A percentile compares a stretch with the other conserved stretches of the same genome.
phyloP scores from a whole-genome alignment of 2,329 filamentous ascomycete species.

The Aspergillus sp. region DNA sequence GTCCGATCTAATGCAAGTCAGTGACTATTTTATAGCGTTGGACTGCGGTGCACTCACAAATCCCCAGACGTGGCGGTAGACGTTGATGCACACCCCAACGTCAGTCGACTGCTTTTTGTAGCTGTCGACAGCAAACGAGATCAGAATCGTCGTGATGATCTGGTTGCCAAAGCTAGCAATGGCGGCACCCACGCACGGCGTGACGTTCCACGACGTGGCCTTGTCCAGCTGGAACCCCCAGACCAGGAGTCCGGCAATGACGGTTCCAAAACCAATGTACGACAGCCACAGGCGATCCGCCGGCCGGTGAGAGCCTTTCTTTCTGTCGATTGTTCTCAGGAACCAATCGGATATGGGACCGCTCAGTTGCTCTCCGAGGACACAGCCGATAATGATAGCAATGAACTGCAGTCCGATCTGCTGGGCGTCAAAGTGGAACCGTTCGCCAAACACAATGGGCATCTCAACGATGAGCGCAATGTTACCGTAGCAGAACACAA shows the following conservation, averaged over 20 bases:
- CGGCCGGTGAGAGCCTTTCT: conserved; percentile 32
- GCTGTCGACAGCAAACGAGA: conserved; percentile 61
- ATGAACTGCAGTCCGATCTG: conserved; percentile 59
- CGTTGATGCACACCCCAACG: conserved; percentile 58
- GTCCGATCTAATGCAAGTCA: conserved; percentile 16
- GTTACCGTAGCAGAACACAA: conserved; percentile 55
- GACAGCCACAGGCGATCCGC: conserved; percentile 58
- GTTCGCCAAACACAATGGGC: conserved; percentile 54
- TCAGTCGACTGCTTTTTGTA: conserved; percentile 52
- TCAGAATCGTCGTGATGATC: conserved; percentile 58
- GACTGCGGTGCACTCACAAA: conserved; percentile 40
- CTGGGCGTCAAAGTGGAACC: conserved; percentile 56
- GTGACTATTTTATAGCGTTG: neutral
- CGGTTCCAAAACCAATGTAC: conserved; percentile 52
- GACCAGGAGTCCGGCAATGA: conserved; percentile 53
- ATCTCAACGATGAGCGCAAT: conserved; percentile 58
- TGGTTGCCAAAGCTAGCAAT: conserved; percentile 57
- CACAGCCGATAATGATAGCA: conserved; percentile 54
- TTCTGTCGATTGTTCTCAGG: conserved; percentile 44
- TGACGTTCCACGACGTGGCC: conserved; percentile 53
- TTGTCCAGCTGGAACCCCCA: conserved; percentile 53
- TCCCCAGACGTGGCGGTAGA: conserved; percentile 55
- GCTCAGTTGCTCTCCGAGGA: conserved; percentile 59
- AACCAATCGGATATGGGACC: conserved; percentile 50
- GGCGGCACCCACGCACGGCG: conserved; percentile 54